These are phyloP conservation scores for Wallacemonas sp. DNA, from an alignment of 208 protist genomes.

Conservation along the genomic window DNA sequence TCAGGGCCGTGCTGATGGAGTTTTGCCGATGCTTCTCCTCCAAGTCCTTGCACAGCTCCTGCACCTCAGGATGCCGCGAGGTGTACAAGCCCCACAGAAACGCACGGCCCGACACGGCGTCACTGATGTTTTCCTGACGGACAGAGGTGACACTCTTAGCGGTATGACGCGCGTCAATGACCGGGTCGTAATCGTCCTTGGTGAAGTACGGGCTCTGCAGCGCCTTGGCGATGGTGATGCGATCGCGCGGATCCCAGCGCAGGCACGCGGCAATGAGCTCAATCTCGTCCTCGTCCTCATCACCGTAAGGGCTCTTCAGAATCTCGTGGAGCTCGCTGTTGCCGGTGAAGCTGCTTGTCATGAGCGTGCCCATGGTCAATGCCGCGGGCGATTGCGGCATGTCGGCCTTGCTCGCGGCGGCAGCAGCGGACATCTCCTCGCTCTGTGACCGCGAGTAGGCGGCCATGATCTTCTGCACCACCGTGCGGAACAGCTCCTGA, in stretches of 20 bases:
- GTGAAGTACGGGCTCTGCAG: conserved; percentile 83
- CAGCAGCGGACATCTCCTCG: neutral
- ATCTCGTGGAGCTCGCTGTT: conserved; percentile 31
- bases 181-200: conserved; percentile 67
- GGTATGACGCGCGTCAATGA: conserved; percentile 66
- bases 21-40: conserved; percentile 42
- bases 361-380: neutral
- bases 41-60: conserved; percentile 59
- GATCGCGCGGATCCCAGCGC: conserved; percentile 67
- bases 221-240: conserved; percentile 70
- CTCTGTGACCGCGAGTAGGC: neutral
- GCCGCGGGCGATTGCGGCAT: conserved; percentile 3
- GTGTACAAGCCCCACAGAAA: conserved; percentile 84
- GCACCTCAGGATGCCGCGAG: conserved; percentile 77
- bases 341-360: conserved; percentile 13
- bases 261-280: conserved; percentile 71
- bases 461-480: conserved; percentile 28
- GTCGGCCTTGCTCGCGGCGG: conserved; percentile 12
- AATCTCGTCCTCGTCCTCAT: conserved; percentile 76
- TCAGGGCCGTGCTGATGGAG: neutral
- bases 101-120: conserved; percentile 59
- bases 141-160: conserved; percentile 57
- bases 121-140: conserved; percentile 51
- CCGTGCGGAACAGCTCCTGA: conserved; percentile 44
- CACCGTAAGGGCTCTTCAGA: conserved; percentile 59